Evolutionary conservation across 495 filamentous ascomycete species (phyloP).

Genomic region (Penicillium steckii): DNA sequence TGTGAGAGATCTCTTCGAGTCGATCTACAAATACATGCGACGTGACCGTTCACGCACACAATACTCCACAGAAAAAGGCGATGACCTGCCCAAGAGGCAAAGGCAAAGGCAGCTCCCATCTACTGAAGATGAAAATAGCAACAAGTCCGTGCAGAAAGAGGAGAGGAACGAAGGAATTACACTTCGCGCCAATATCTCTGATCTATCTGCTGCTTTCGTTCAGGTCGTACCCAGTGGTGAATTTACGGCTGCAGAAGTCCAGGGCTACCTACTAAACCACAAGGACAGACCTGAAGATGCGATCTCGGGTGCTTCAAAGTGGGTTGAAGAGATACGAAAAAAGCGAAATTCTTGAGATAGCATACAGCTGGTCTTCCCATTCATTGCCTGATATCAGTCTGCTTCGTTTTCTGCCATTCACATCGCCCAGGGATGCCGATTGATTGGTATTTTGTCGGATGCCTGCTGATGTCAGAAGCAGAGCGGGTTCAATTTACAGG

Average conservation of each 20-base stretch:
- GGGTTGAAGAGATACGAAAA: constrained; percentile 32
- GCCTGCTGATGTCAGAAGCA: too few species aligned
- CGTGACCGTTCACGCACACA: neutral
- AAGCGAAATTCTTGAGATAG: neutral
- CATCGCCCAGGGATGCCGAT: too few species aligned
- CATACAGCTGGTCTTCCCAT: too few species aligned
- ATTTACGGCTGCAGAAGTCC: constrained; percentile 68
- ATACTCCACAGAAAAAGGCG: neutral
- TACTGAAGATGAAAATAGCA: neutral
- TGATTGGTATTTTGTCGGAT: too few species aligned
- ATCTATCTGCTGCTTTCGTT: constrained; percentile 51
- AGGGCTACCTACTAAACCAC: constrained; percentile 59
- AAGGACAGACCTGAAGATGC: constrained; percentile 57
- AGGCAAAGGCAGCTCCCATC: too few species aligned
- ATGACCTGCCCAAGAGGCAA: neutral
- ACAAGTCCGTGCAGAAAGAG: neutral
- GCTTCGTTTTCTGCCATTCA: too few species aligned
- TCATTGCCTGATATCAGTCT: too few species aligned
- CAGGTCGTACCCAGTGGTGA: constrained; percentile 43
- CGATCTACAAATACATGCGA: constrained; percentile 50
- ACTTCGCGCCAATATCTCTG: constrained; percentile 18
- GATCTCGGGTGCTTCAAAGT: constrained; percentile 51
- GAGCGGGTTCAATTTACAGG: too few species aligned
- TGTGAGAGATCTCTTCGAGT: constrained; percentile 57
- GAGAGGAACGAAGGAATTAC: neutral